Evolutionary conservation across 2,329 filamentous ascomycete species (phyloP).

Genomic region (Xylaria sp.): DNA sequence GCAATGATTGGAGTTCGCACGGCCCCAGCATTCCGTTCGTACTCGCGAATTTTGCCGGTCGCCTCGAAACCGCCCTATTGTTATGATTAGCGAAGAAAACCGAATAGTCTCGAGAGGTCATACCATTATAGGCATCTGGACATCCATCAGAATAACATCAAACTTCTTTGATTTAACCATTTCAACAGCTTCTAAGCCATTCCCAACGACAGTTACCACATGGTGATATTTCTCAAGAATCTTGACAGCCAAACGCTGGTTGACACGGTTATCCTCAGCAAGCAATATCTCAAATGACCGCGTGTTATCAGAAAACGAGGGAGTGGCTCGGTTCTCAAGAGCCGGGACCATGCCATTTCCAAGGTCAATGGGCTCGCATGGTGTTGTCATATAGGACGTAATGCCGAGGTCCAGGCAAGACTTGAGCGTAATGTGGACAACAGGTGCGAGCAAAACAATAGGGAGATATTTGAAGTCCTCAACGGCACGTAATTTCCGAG

Average conservation of each 20-base stretch:
- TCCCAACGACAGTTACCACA: slow-evolving; percentile 90
- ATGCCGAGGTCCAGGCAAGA: slow-evolving; percentile 94
- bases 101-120: slow-evolving; percentile 46
- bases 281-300: slow-evolving; percentile 95
- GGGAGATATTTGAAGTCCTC: slow-evolving; percentile 99
- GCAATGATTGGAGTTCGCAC: slow-evolving; percentile 95
- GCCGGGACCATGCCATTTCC: slow-evolving; percentile 97
- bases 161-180: slow-evolving; percentile 92
- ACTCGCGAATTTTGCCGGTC: slow-evolving; percentile 95
- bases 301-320: slow-evolving; percentile 90
- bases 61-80: slow-evolving; percentile 90
- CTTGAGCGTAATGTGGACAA: slow-evolving; percentile 91
- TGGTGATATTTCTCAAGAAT: slow-evolving; percentile 98
- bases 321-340: slow-evolving; percentile 90
- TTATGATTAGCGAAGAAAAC: slow-evolving; percentile 29
- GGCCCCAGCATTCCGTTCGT: slow-evolving; percentile 82
- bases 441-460: slow-evolving; percentile 88
- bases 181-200: slow-evolving; percentile 92
- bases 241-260: slow-evolving; percentile 94
- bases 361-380: slow-evolving; percentile 91
- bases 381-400: slow-evolving; percentile 99
- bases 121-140: slow-evolving; percentile 99
- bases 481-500: slow-evolving; percentile 82
- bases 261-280: slow-evolving; percentile 97
- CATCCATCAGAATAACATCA: slow-evolving; percentile 98